Evolutionary conservation across 495 filamentous ascomycete genomes (phyloP).

Genomic region (Apodospora peruviana): DNA sequence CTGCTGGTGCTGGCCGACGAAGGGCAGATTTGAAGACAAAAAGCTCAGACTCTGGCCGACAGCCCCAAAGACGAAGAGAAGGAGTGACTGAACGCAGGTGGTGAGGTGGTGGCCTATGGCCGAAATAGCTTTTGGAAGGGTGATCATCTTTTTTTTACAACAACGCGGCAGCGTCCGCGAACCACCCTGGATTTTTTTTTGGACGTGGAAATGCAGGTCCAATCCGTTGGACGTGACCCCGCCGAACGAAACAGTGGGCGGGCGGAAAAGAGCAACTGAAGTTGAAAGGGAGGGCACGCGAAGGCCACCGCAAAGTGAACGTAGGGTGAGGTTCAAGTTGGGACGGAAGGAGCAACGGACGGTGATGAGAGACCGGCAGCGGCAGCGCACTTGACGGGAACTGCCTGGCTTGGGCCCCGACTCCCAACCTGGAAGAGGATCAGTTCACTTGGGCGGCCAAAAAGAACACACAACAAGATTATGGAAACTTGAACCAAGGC

Average conservation of each 20-base stretch:
- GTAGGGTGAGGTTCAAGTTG: not conserved
- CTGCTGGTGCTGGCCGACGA: not conserved
- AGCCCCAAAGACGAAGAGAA: slow-evolving; percentile 15
- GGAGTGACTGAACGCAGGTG: slow-evolving; percentile 20
- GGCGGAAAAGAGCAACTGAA: no score
- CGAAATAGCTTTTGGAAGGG: slow-evolving; percentile 16
- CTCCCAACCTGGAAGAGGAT: no score
- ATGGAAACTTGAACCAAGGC: no score
- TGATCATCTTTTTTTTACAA: slow-evolving; percentile 18
- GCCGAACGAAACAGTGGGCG: no score
- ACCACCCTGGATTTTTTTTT: no score
- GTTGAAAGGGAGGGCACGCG: no score
- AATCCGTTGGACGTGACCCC: no score
- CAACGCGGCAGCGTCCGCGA: no score
- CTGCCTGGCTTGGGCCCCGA: no score
- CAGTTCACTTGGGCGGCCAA: no score
- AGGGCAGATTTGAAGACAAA: slow-evolving; percentile 9
- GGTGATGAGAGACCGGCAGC: not conserved
- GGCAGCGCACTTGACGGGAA: not conserved
- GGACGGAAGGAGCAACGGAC: not conserved
- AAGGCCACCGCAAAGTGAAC: not conserved
- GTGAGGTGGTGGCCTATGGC: slow-evolving; percentile 19
- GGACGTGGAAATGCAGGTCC: no score
- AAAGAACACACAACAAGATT: no score
- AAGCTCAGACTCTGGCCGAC: slow-evolving; percentile 12